These are phyloP conservation scores for Trichoderma orchidacearum DNA, from an alignment of 495 filamentous ascomycete species.

Conservation along the genomic window DNA sequence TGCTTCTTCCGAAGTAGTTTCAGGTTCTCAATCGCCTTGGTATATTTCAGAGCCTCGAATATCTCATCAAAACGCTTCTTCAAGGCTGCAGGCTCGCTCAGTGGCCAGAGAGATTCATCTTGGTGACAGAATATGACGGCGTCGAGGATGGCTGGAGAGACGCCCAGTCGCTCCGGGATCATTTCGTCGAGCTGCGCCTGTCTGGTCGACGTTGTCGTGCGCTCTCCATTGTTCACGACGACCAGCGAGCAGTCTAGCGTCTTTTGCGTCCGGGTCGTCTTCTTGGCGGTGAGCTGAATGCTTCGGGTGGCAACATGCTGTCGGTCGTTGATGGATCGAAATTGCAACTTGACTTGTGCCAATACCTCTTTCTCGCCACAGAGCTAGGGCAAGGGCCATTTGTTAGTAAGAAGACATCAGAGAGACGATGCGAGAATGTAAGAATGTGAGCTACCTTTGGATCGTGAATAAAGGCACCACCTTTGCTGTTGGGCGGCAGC, in stretches of 20 bases:
- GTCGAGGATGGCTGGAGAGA: slow-evolving; percentile 80
- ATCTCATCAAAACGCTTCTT: slow-evolving; percentile 97
- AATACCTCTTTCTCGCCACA: slow-evolving; percentile 80
- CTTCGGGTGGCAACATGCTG: slow-evolving; percentile 71
- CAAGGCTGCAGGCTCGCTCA: slow-evolving; percentile 73
- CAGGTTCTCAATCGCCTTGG: slow-evolving; percentile 91
- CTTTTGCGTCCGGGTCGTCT: slow-evolving; percentile 54
- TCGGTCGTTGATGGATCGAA: slow-evolving; percentile 59
- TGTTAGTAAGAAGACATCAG: not conserved
- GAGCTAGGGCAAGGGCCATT: slow-evolving; percentile 30
- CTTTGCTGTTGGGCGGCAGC: slow-evolving; percentile 83
- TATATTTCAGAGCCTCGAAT: slow-evolving; percentile 93
- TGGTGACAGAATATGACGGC: slow-evolving; percentile 98
- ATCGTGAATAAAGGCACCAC: slow-evolving; percentile 93
- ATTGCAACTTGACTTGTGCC: slow-evolving; percentile 83
- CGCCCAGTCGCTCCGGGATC: slow-evolving; percentile 78
- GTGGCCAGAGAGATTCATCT: slow-evolving; percentile 94
- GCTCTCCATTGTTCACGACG: slow-evolving; percentile 69
- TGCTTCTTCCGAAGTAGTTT: slow-evolving; percentile 74
- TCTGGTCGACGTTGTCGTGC: slow-evolving; percentile 58
- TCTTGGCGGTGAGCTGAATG: slow-evolving; percentile 77
- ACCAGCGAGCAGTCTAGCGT: slow-evolving; percentile 67
- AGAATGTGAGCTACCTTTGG: slow-evolving; percentile 46
- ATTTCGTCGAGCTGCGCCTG: slow-evolving; percentile 69
- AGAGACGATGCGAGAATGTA: too few relatives aligned